Conservation (phyloP, 306 rosid species). For the Inga oerstediana region DNA sequence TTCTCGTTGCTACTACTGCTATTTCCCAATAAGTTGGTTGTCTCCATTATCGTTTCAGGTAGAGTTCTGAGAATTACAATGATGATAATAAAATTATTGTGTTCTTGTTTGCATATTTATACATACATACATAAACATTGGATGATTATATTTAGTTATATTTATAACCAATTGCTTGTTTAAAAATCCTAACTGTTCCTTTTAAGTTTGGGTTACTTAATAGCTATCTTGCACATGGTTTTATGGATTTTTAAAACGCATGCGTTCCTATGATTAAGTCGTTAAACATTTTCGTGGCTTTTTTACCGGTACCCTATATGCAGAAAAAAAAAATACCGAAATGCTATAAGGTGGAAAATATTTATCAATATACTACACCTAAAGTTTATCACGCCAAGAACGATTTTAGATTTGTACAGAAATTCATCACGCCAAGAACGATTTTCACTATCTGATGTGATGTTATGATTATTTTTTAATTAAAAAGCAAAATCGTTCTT, state of each 20-base stretch:
- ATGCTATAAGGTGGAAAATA: no score
- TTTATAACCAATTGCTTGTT: neutral
- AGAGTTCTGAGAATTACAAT: neutral
- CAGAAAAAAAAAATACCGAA: no score
- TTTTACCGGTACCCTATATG: no score
- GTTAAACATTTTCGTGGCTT: neutral
- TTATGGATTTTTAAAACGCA: no score
- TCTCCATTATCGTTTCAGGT: neutral
- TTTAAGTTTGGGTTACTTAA: neutral
- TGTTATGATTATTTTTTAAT: no score
- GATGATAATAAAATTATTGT: neutral
- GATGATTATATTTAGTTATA: neutral
- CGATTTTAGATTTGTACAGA: no score
- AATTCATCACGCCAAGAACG: no score
- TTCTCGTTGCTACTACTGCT: neutral
- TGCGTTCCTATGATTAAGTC: neutral
- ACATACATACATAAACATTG: neutral
- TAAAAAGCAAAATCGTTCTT: no score
- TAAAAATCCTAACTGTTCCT: neutral
- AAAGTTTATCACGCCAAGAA: no score
- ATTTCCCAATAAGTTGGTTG: neutral
- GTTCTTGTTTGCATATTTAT: neutral
- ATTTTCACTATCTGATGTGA: no score
- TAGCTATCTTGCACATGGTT: neutral
- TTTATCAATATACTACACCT: no score